A percentile compares a stretch with the other conserved stretches of the same genome.
phyloP scores from a whole-genome alignment of 805 yeast species.

The Lipomyces spencermartinsiae region DNA sequence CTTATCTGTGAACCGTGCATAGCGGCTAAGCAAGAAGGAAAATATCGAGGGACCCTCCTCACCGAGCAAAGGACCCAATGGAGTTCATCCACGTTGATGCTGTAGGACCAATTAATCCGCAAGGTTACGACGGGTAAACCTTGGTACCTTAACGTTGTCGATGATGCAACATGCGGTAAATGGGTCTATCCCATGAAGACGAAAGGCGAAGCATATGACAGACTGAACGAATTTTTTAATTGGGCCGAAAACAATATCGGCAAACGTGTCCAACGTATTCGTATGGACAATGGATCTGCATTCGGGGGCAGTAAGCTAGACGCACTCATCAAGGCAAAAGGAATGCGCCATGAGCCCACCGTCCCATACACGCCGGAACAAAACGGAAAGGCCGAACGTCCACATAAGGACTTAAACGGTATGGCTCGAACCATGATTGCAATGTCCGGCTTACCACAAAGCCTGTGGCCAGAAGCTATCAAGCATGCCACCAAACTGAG shows the following conservation, averaged over 20 bases:
- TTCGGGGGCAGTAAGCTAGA: constrained; percentile 5
- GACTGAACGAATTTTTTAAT: not conserved
- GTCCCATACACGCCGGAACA: constrained; percentile 8
- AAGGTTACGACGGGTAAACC: not conserved
- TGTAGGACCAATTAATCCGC: constrained; percentile 3
- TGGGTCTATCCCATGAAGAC: constrained; percentile 8
- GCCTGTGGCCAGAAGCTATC: constrained; percentile 4
- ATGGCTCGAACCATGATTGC: too few relatives aligned
- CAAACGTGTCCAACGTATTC: not conserved
- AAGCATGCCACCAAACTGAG: constrained; percentile 4
- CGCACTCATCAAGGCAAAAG: constrained; percentile 1
- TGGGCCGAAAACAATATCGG: not conserved
- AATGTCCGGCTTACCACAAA: too few relatives aligned
- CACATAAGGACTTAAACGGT: not conserved
- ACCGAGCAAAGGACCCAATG: too few relatives aligned
- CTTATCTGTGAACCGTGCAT: too few relatives aligned
- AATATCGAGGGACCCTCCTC: not conserved
- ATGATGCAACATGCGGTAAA: constrained; percentile 3
- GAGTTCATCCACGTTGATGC: not conserved
- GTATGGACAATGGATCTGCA: not conserved
- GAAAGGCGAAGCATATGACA: not conserved
- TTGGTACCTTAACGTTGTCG: constrained; percentile 1
- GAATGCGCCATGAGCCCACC: not conserved
- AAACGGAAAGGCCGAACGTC: not conserved
- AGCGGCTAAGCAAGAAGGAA: not conserved